phyloP scores from a whole-genome alignment of 2,329 filamentous ascomycete species.

The Neonectria neomacrospora region DNA sequence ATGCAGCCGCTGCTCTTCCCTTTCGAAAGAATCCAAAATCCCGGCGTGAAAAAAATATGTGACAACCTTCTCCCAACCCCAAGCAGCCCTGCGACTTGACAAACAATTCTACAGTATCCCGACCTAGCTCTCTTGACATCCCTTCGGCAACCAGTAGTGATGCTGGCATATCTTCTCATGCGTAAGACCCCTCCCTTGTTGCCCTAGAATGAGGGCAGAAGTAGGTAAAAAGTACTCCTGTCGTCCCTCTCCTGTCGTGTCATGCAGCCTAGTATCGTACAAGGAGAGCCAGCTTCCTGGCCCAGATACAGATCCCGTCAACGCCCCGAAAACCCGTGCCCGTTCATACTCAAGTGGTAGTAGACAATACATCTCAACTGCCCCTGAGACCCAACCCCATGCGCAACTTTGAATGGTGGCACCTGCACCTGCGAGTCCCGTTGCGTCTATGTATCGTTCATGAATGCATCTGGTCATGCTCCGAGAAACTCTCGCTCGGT shows the following conservation, averaged over 20 bases:
- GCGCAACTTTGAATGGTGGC: constrained; percentile 35
- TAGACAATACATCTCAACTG: constrained; percentile 39
- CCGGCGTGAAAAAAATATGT: constrained; percentile 5
- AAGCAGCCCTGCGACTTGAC: constrained; percentile 41
- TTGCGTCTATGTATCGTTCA: constrained; percentile 37
- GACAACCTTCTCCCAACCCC: constrained; percentile 20
- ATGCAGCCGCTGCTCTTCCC: constrained; percentile 32
- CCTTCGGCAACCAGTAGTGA: constrained; percentile 19
- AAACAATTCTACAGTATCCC: constrained; percentile 40
- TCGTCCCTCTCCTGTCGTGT: constrained; percentile 31
- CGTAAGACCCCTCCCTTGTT: constrained; percentile 10
- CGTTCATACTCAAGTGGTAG: constrained; percentile 43
- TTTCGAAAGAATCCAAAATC: constrained; percentile 35
- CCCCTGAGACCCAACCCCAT: constrained; percentile 31
- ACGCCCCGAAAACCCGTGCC: constrained; percentile 45
- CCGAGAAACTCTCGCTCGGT: constrained; percentile 34
- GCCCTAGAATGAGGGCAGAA: constrained; percentile 2
- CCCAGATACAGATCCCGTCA: constrained; percentile 44
- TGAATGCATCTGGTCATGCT: constrained; percentile 38
- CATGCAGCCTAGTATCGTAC: constrained; percentile 47
- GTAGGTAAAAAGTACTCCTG: constrained; percentile 1
- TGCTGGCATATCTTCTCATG: constrained; percentile 19
- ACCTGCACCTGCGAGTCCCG: constrained; percentile 37
- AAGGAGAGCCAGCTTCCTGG: constrained; percentile 42
- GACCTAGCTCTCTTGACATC: constrained; percentile 28